Conservation (phyloP, 1,284 basidiomycete species). For the Anthracocystis walkeri region DNA sequence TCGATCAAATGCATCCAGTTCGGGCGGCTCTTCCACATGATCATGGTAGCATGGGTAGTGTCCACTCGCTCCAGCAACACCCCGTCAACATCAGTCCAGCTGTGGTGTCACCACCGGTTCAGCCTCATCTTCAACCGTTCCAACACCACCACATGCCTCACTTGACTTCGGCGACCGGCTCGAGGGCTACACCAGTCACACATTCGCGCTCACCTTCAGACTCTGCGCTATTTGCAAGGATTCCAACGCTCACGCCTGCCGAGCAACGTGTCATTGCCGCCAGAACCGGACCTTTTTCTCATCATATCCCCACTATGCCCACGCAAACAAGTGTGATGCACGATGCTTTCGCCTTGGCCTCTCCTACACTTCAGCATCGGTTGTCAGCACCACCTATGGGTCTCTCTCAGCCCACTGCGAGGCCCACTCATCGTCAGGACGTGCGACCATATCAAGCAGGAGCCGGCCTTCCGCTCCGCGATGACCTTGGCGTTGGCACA, state of each 20-base stretch:
- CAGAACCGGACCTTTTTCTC: not conserved
- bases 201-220: slow-evolving; percentile 18
- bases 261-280: slow-evolving; percentile 18
- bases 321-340: not conserved
- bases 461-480: not conserved
- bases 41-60: too few species aligned
- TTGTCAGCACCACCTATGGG: not conserved
- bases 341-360: too few species aligned
- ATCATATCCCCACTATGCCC: not conserved
- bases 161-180: not conserved
- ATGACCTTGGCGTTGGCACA: not conserved
- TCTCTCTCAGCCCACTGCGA: not conserved
- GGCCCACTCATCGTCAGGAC: not conserved
- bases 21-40: not conserved
- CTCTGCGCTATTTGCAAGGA: slow-evolving; percentile 10
- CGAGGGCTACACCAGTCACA: not conserved
- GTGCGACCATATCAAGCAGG: not conserved
- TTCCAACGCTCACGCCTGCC: slow-evolving; percentile 12
- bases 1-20: not conserved
- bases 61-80: not conserved
- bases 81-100: not conserved
- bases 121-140: not conserved
- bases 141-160: not conserved
- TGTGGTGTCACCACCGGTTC: not conserved
- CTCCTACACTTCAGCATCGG: not conserved